phyloP scores from a whole-genome alignment of 2,329 filamentous ascomycete genomes.

The Botrytis elliptica region DNA sequence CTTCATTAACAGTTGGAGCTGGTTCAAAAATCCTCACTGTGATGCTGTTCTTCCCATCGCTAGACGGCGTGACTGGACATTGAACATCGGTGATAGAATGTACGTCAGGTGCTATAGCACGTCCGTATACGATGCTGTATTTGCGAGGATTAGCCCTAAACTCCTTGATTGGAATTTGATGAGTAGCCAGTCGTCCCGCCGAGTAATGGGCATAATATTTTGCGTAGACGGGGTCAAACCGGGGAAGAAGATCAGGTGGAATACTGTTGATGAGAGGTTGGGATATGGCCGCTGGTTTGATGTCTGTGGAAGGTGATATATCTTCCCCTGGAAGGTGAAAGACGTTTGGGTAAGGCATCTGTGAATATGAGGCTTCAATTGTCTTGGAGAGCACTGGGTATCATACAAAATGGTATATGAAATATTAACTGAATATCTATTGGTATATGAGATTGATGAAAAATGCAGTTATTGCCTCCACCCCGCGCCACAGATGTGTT shows the following conservation, averaged over 20 bases:
- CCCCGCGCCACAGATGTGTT: background rate
- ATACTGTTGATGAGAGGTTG: constrained; percentile 46
- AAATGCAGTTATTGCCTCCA: background rate
- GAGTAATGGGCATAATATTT: constrained; percentile 46
- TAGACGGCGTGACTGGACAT: constrained; percentile 40
- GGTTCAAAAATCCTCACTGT: constrained; percentile 44
- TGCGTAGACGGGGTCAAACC: constrained; percentile 44
- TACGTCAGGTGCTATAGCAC: constrained; percentile 39
- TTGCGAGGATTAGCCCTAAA: constrained; percentile 43
- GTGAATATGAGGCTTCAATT: background rate
- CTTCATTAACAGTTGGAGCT: constrained; percentile 32
- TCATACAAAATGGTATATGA: background rate
- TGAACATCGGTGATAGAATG: constrained; percentile 43
- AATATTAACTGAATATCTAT: constrained; percentile 5
- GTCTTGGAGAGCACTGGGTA: background rate
- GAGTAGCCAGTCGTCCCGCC: constrained; percentile 43
- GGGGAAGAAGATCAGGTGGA: constrained; percentile 40
- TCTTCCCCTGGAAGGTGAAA: constrained; percentile 12
- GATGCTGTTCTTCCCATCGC: constrained; percentile 41
- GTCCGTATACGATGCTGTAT: constrained; percentile 42
- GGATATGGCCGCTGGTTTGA: constrained; percentile 23
- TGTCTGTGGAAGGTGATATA: constrained; percentile 2
- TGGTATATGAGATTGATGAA: background rate
- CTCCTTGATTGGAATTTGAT: constrained; percentile 39
- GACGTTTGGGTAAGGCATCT: constrained; percentile 9